Evolutionary conservation across 176 grass and related monocot species (phyloP), one percentile per base, ranked within the genome.

Genomic region (Carex kokanica): DNA sequence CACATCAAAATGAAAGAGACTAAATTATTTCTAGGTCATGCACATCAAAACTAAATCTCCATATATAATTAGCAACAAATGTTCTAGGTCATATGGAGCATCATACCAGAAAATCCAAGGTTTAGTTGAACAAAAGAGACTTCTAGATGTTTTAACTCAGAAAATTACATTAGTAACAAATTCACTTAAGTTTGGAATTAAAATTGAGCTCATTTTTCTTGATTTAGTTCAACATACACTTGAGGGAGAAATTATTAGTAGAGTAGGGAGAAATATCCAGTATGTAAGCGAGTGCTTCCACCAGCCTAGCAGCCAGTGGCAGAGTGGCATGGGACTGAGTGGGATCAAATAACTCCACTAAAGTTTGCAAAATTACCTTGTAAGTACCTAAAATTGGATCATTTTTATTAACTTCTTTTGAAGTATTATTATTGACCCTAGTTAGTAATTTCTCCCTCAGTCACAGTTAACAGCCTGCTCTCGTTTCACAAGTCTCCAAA

Each of bases 401-500:
- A 3, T 70, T 70, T 70, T 70, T 43, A 70, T 41, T 1, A 69
- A 69, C 7, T 70, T 10, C 11, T 70, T 70, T 67, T 1, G 38
- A 38, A 67, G 14, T 36, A 67, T 18, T 36, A 43, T 43, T 70
- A 70, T n/a, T 20, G 12, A 70, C 1, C 10, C 1, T 0, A 7
- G 11, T 45, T n/a, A 13, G 11, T 53, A 47, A 49, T 47, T 47
- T 47, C 67, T 45, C 64, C n/a, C 41, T 74, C 45, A 25, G 38
- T 0, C 68, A 52, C 45, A 25, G 20, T 27, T 52, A 74, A 74
- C 13, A 20, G 1, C n/a, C 18, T 6, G 1, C 12, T 43, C 20
- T 24, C 10, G 21, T 52, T 52, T 74, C n/a, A 53, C n/a, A 74
- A 74, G 71, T 51, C 43, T 74, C 17, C 41, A 70, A 70, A 70